phyloP scores from a whole-genome alignment of 495 filamentous ascomycete genomes.

The Jackrogersella minutella region DNA sequence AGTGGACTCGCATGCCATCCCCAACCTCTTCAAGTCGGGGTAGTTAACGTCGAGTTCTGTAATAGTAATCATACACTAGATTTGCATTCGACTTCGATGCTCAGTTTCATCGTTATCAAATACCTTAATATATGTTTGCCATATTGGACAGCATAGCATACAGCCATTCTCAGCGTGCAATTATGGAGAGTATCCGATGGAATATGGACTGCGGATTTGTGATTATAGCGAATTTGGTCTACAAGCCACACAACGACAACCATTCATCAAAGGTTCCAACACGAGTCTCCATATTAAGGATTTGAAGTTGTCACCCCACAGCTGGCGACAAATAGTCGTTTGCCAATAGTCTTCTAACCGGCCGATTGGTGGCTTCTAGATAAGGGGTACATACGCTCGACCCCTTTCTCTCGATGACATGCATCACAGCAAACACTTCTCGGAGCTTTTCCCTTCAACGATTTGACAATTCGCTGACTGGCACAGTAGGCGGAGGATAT shows the following conservation, averaged over 20 bases:
- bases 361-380: conserved; percentile 12
- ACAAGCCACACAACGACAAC: background rate
- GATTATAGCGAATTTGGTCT: background rate
- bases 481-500: conserved; percentile 7
- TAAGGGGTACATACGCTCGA: background rate
- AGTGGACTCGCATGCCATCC: background rate
- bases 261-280: background rate
- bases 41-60: background rate
- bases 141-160: background rate
- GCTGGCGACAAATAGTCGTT: conserved; percentile 1
- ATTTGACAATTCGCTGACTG: conserved; percentile 11
- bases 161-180: background rate
- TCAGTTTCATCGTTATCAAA: background rate
- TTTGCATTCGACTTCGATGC: background rate
- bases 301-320: conserved; percentile 22
- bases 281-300: background rate
- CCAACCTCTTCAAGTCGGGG: background rate
- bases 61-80: conserved; percentile 1
- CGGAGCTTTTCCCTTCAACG: conserved; percentile 11
- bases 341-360: background rate
- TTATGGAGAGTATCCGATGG: background rate
- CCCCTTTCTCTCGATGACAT: conserved; percentile 12
- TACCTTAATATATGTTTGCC: background rate
- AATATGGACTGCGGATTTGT: conserved; percentile 2
- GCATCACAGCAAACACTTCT: conserved; percentile 21